These are phyloP conservation scores for Adansonia grandidieri DNA, from an alignment of 441 rosid species.

Conservation along the genomic window DNA sequence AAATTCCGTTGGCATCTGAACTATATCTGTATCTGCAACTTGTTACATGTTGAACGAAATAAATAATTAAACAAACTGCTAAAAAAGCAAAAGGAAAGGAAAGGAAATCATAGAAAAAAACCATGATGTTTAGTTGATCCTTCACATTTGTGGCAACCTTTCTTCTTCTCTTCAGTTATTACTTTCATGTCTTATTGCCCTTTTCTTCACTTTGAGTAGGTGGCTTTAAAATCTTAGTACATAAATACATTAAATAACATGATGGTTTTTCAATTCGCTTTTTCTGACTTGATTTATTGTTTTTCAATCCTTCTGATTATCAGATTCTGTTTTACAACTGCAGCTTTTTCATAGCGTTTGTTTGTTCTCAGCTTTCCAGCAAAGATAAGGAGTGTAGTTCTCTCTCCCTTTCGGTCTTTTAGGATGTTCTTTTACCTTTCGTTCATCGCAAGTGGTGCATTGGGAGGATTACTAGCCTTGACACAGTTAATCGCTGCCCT, in stretches of 20 bases:
- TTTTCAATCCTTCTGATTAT: slow-evolving; percentile 32
- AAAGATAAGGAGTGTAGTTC: slow-evolving; percentile 89
- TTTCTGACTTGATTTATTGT: slow-evolving; percentile 25
- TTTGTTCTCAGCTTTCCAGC: slow-evolving; percentile 67
- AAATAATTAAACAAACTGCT: not conserved
- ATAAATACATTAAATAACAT: not conserved
- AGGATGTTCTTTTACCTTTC: slow-evolving; percentile 94
- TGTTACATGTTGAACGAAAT: not conserved
- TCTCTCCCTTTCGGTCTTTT: slow-evolving; percentile 84
- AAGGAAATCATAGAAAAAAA: not conserved
- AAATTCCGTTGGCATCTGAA: not conserved
- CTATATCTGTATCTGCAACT: not conserved
- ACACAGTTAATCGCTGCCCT: slow-evolving; percentile 77
- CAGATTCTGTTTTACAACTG: slow-evolving; percentile 38
- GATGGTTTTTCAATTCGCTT: slow-evolving; percentile 6
- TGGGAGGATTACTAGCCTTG: slow-evolving; percentile 84
- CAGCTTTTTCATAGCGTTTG: slow-evolving; percentile 36
- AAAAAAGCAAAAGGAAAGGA: not conserved
- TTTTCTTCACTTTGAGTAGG: not conserved
- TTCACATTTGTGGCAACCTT: not conserved
- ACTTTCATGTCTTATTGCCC: not conserved
- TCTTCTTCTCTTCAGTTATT: not conserved
- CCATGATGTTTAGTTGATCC: not conserved
- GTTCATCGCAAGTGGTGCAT: slow-evolving; percentile 70
- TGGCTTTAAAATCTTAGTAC: not conserved